phyloP scores from a whole-genome alignment of 2,329 filamentous ascomycete genomes.

The Furcasterigmium sp. region DNA sequence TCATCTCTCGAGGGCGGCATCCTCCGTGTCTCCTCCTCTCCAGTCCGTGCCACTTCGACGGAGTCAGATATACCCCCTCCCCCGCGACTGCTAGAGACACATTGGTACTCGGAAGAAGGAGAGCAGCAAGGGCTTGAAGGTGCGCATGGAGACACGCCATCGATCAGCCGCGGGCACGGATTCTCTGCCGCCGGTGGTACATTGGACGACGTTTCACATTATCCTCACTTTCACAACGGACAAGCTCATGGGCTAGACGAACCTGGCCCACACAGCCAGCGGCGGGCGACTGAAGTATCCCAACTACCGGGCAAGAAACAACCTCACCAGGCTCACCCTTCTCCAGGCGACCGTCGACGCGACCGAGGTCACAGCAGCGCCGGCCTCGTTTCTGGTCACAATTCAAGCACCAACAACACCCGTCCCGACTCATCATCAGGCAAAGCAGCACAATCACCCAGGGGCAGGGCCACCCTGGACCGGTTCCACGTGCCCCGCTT shows the following conservation, averaged over 20 bases:
- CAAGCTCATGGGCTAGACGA: neutral
- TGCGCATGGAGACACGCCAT: too few relatives aligned
- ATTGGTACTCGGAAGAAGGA: neutral
- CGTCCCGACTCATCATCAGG: neutral
- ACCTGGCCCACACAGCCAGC: too few relatives aligned
- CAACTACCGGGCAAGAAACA: too few relatives aligned
- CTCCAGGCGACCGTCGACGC: too few relatives aligned
- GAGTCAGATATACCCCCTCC: neutral
- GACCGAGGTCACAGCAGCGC: neutral
- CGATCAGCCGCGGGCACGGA: neutral
- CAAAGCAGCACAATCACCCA: neutral
- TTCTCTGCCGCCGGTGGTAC: neutral
- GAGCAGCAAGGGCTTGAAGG: neutral
- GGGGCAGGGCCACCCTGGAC: neutral
- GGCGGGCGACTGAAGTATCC: too few relatives aligned
- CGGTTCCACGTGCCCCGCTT: conserved; percentile 1
- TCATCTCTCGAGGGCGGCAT: conserved; percentile 14
- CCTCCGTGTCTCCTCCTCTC: neutral
- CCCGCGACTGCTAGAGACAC: neutral
- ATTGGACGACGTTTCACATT: neutral
- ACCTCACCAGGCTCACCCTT: too few relatives aligned
- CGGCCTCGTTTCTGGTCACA: neutral
- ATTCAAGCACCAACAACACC: neutral
- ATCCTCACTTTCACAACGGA: neutral
- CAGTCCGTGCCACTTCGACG: neutral